Evolutionary conservation across 495 filamentous ascomycete species (phyloP).

Genomic region (Glarea lozoyensis): DNA sequence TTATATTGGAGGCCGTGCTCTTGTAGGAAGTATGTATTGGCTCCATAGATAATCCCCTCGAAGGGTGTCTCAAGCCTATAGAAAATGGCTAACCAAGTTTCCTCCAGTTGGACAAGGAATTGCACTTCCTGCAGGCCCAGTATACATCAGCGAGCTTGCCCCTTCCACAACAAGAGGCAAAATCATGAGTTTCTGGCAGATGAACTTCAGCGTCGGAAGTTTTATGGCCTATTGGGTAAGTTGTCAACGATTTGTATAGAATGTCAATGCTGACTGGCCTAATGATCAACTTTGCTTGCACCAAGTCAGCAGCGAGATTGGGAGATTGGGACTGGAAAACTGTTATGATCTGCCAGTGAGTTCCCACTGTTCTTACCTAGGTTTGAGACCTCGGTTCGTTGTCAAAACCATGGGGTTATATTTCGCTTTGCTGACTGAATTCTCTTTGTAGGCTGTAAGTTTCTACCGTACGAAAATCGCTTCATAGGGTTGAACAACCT

Average conservation of each 20-base stretch:
- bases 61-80: no score
- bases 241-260: slow-evolving; percentile 29
- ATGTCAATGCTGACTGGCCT: no score
- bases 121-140: slow-evolving; percentile 43
- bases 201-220: slow-evolving; percentile 72
- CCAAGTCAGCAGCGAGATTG: slow-evolving; percentile 46
- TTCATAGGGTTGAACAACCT: no score
- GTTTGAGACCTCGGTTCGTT: slow-evolving; percentile 65
- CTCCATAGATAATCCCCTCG: no score
- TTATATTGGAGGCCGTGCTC: slow-evolving; percentile 41
- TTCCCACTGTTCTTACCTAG: slow-evolving; percentile 48
- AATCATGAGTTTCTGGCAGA: slow-evolving; percentile 65
- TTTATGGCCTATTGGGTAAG: slow-evolving; percentile 76
- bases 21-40: no score
- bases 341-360: slow-evolving; percentile 49
- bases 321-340: slow-evolving; percentile 53
- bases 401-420: slow-evolving; percentile 71
- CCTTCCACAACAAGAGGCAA: slow-evolving; percentile 50
- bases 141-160: slow-evolving; percentile 59
- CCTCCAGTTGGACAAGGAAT: slow-evolving; percentile 56
- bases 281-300: not conserved
- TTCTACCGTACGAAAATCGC: no score
- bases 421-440: slow-evolving; percentile 59
- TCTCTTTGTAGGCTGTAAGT: no score
- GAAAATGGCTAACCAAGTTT: no score